These are phyloP conservation scores for Neurospora intermedia DNA, from an alignment of 495 filamentous ascomycete genomes.

Conservation along the genomic window DNA sequence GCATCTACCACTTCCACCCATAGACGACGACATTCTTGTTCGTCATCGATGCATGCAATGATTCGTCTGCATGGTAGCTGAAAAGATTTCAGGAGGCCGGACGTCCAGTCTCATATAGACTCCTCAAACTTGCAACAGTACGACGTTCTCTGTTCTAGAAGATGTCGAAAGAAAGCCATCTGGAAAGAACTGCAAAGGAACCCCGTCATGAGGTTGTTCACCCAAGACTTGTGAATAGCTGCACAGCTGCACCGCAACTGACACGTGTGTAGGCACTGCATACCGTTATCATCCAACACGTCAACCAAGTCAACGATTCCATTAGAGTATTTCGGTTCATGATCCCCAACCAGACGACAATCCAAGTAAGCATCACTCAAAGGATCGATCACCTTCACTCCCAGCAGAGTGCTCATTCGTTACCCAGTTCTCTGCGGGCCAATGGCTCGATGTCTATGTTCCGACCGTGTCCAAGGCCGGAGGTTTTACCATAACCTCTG, in stretches of 20 bases:
- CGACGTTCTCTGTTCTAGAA: not conserved
- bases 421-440: conserved; percentile 63
- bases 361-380: conserved; percentile 16
- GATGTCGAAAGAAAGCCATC: conserved; percentile 27
- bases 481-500: conserved; percentile 80
- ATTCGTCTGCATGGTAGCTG: not conserved
- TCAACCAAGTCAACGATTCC: conserved; percentile 24
- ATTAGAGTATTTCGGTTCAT: conserved; percentile 30
- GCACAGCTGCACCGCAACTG: not conserved
- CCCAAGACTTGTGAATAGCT: not conserved
- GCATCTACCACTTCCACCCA: not conserved
- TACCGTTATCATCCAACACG: conserved; percentile 22
- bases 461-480: conserved; percentile 57
- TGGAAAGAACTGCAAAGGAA: conserved; percentile 61
- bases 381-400: not conserved
- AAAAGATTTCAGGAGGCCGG: not conserved
- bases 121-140: not conserved
- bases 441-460: conserved; percentile 83
- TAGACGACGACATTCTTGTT: not conserved
- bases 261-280: conserved; percentile 29
- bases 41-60: not conserved
- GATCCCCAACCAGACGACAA: conserved; percentile 13
- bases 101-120: not conserved
- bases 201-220: conserved; percentile 46
- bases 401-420: not conserved